A percentile compares a stretch with the other conserved stretches of the same genome.
phyloP scores from a whole-genome alignment of 257 asterid species.

The Solanum bulbocastanum region DNA sequence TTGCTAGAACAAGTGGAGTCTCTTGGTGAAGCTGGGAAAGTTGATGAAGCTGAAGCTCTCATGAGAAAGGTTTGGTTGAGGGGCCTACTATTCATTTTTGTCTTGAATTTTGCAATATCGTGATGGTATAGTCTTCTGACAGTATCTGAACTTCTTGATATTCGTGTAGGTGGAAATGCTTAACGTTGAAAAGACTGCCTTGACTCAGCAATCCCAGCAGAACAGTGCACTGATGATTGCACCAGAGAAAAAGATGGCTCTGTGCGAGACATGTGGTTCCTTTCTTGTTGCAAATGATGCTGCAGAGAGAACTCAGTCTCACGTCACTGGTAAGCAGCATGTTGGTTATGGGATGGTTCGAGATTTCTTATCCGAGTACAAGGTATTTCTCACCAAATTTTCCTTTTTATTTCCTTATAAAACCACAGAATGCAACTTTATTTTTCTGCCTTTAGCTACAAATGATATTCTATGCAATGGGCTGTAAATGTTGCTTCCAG shows the following conservation, averaged over 20 bases:
- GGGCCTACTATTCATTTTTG: not conserved
- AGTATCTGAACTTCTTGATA: not conserved
- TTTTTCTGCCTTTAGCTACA: not conserved
- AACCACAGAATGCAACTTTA: not conserved
- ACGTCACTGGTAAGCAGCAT: slow-evolving; percentile 95
- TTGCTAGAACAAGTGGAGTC: slow-evolving; percentile 98
- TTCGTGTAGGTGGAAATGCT: slow-evolving; percentile 72
- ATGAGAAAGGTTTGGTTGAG: slow-evolving; percentile 75
- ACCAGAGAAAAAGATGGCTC: slow-evolving; percentile 96
- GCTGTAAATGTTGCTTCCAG: slow-evolving; percentile 28
- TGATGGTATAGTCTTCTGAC: not conserved
- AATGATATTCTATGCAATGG: slow-evolving; percentile 3
- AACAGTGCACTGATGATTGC: slow-evolving; percentile 70
- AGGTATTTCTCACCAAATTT: slow-evolving; percentile 11
- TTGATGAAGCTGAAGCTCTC: slow-evolving; percentile 98
- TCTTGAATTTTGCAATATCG: not conserved
- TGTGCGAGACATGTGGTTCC: slow-evolving; percentile 96
- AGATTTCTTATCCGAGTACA: slow-evolving; percentile 60
- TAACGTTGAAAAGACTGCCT: slow-evolving; percentile 58
- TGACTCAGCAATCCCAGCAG: slow-evolving; percentile 74
- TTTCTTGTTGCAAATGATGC: slow-evolving; percentile 97
- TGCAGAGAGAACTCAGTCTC: slow-evolving; percentile 95
- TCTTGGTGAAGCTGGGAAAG: slow-evolving; percentile 97
- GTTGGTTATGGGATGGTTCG: slow-evolving; percentile 93
- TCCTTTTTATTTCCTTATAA: not conserved